A percentile compares a stretch with the other conserved stretches of the same genome.
These are phyloP conservation scores for Leccinum olivaceopallidum DNA, from an alignment of 768 basidiomycete genomes.

Conservation along the genomic window DNA sequence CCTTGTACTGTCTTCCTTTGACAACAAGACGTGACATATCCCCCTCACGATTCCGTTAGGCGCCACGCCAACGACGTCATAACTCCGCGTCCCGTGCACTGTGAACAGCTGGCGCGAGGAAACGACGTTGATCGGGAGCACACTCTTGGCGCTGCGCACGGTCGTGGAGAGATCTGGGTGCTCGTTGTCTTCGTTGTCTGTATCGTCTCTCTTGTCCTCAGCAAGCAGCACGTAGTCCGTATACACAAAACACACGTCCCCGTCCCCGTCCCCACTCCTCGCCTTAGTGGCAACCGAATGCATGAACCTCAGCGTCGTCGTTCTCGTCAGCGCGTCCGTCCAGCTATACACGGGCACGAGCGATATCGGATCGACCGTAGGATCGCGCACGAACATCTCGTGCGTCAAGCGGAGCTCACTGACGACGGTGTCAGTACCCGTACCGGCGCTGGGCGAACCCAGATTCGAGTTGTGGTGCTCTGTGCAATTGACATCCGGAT, in stretches of 20 bases:
- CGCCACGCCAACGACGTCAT: conserved; percentile 13
- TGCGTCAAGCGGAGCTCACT: conserved; percentile 23
- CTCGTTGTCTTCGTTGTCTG: background rate
- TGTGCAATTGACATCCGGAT: too few relatives aligned
- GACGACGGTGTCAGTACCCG: background rate
- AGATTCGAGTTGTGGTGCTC: background rate
- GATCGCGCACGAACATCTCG: conserved; percentile 7
- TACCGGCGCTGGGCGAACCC: background rate
- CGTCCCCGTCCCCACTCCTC: too few relatives aligned
- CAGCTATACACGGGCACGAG: conserved; percentile 13
- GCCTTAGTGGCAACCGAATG: background rate
- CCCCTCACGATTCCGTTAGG: conserved; percentile 17
- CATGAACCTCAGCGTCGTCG: conserved; percentile 24
- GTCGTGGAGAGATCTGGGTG: background rate
- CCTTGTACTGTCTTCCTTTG: background rate
- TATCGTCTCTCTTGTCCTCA: background rate
- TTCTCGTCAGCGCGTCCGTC: conserved; percentile 4
- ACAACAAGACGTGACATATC: background rate
- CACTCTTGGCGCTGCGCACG: conserved; percentile 1
- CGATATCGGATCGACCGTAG: background rate
- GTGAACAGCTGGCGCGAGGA: conserved; percentile 12
- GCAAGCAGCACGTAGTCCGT: conserved; percentile 16
- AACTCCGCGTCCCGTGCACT: conserved; percentile 3
- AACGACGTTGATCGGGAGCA: conserved; percentile 11
- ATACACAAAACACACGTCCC: conserved; percentile 2